phyloP scores from a whole-genome alignment of 2,329 filamentous ascomycete genomes.

The Cladosporium sp. region DNA sequence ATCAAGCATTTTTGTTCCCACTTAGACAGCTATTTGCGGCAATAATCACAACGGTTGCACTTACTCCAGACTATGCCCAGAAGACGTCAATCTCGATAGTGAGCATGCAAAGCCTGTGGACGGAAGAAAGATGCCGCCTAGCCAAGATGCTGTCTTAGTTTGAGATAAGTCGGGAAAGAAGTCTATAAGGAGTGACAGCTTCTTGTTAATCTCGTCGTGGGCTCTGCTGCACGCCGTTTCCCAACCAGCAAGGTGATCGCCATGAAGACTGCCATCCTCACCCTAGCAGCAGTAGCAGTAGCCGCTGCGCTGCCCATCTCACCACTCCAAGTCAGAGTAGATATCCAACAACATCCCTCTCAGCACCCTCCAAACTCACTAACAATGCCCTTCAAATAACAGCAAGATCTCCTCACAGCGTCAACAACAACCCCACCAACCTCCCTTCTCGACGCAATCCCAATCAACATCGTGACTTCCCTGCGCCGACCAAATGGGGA shows the following conservation, averaged over 20 bases:
- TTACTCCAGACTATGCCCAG: not conserved
- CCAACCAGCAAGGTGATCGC: too few species aligned
- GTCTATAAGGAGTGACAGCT: not conserved
- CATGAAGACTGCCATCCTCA: not conserved
- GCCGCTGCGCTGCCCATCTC: not conserved
- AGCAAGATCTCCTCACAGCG: not conserved
- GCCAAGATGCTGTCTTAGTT: not conserved
- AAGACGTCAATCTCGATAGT: not conserved
- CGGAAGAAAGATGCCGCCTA: not conserved
- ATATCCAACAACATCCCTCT: not conserved
- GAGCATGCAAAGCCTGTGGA: too few species aligned
- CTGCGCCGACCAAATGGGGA: constrained; percentile 9
- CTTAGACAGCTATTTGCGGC: not conserved
- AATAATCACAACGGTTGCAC: not conserved
- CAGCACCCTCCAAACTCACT: not conserved
- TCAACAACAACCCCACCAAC: not conserved
- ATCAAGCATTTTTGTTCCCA: not conserved
- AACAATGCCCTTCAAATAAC: not conserved
- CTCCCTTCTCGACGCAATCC: not conserved
- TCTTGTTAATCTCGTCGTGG: not conserved
- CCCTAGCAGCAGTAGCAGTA: not conserved
- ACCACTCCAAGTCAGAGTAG: not conserved
- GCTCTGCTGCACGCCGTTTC: too few species aligned
- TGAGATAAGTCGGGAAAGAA: not conserved
- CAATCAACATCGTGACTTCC: not conserved